Evolutionary conservation across 1,284 basidiomycete species (phyloP).

Genomic region (Mycena sp.): DNA sequence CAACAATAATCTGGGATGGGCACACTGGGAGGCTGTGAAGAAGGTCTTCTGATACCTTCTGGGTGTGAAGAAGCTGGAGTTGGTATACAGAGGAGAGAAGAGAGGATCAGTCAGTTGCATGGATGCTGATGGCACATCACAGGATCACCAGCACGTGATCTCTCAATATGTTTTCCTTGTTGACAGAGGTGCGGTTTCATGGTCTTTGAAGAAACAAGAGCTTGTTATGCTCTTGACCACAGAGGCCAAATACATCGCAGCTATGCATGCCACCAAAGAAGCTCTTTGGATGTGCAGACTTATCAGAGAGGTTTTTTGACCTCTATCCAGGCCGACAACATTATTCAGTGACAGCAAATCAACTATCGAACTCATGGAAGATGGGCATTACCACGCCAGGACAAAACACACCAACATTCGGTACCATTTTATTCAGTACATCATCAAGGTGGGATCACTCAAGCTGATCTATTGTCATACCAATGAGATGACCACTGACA

Average conservation of each 20-base stretch:
- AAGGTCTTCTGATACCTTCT: conserved; percentile 17
- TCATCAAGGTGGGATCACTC: neutral
- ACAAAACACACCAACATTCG: conserved; percentile 55
- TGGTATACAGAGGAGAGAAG: neutral
- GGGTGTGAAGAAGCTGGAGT: neutral
- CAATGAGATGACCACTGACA: neutral
- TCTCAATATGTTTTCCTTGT: conserved; percentile 30
- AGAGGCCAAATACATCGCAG: conserved; percentile 38
- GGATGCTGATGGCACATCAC: neutral
- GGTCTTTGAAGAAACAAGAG: conserved; percentile 44
- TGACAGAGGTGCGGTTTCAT: conserved; percentile 39
- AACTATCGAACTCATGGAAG: conserved; percentile 43
- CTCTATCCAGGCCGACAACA: conserved; percentile 28
- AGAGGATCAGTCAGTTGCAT: neutral
- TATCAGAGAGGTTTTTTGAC: conserved; percentile 35
- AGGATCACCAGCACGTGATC: neutral
- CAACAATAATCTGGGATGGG: neutral
- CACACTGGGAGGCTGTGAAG: conserved; percentile 19
- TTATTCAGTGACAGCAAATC: conserved; percentile 46
- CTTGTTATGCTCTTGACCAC: conserved; percentile 37
- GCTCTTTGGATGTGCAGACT: conserved; percentile 38
- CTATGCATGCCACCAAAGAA: conserved; percentile 38
- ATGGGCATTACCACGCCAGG: conserved; percentile 43
- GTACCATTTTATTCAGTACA: conserved; percentile 43
- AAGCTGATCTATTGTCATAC: neutral